Percentiles rank a stretch among this genome's conserved stretches.
These are phyloP conservation scores for Ramaria sp. DNA, from an alignment of 768 basidiomycete genomes.

Conservation along the genomic window DNA sequence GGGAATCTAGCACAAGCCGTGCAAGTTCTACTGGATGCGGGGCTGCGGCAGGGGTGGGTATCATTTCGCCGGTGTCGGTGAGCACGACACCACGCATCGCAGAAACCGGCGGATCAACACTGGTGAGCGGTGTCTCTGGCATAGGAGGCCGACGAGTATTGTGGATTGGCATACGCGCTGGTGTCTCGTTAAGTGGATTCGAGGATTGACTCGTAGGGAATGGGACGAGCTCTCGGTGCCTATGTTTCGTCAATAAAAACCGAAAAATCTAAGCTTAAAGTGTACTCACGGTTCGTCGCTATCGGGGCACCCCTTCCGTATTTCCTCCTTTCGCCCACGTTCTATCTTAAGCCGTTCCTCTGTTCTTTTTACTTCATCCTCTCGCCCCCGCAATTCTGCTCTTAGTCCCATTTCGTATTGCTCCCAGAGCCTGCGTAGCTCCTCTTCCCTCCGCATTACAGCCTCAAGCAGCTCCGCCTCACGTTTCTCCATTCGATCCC, in stretches of 20 bases:
- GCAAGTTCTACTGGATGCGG: conserved; percentile 41
- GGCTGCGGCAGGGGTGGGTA: conserved; percentile 60
- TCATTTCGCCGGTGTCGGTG: conserved; percentile 64
- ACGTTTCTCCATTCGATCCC: conserved; percentile 47
- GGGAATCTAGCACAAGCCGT: conserved; percentile 57
- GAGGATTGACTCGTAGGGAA: conserved; percentile 23
- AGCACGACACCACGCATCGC: conserved; percentile 58
- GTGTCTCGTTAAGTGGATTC: conserved; percentile 31
- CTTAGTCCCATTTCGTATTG: conserved; percentile 63
- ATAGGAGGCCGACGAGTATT: neutral
- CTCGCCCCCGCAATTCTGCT: conserved; percentile 52
- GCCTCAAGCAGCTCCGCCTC: conserved; percentile 61
- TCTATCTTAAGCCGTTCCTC: conserved; percentile 44
- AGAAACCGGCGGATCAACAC: conserved; percentile 15
- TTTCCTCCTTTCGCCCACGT: conserved; percentile 30
- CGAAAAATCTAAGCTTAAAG: neutral
- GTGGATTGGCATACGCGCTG: conserved; percentile 29
- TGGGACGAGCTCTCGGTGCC: conserved; percentile 13
- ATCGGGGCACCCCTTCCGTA: conserved; percentile 17
- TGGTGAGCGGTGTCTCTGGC: conserved; percentile 1
- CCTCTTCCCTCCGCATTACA: conserved; percentile 58
- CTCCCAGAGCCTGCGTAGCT: conserved; percentile 54
- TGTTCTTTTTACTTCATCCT: conserved; percentile 51
- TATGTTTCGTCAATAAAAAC: neutral
- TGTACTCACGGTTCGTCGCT: conserved; percentile 9